Conservation (phyloP, 2,329 filamentous ascomycete genomes). For the Aspergillus terreus region DNA sequence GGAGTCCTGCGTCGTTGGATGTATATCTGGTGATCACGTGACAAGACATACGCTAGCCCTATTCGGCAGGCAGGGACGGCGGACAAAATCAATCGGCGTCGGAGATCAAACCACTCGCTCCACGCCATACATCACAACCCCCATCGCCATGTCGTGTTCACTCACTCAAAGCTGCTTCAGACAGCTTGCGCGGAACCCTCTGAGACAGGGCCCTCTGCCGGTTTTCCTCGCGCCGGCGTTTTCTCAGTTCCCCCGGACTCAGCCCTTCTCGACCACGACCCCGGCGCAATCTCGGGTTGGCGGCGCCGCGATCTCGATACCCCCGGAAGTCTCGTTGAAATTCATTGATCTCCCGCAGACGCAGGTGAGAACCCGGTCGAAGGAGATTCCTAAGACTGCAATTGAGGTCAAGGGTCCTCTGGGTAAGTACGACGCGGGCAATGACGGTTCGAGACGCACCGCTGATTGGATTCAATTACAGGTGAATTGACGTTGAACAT, state of each 20-base stretch:
- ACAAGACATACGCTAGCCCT: slow-evolving; percentile 6
- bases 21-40: slow-evolving; percentile 17
- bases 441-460: too few relatives aligned
- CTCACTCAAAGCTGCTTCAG: slow-evolving; percentile 59
- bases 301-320: slow-evolving; percentile 72
- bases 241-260: slow-evolving; percentile 41
- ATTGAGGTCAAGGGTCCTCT: slow-evolving; percentile 78
- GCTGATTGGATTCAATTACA: slow-evolving; percentile 27
- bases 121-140: slow-evolving; percentile 21
- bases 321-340: slow-evolving; percentile 74
- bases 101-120: slow-evolving; percentile 21
- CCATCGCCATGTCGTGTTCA: slow-evolving; percentile 58
- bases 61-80: slow-evolving; percentile 15
- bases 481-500: slow-evolving; percentile 73
- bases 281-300: slow-evolving; percentile 77
- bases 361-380: slow-evolving; percentile 58
- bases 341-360: slow-evolving; percentile 61
- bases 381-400: slow-evolving; percentile 58
- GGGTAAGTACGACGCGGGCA: slow-evolving; percentile 45
- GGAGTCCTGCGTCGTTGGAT: background rate
- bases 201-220: slow-evolving; percentile 56
- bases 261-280: slow-evolving; percentile 69
- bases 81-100: slow-evolving; percentile 31
- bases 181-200: slow-evolving; percentile 50
- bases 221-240: slow-evolving; percentile 71